phyloP scores from a whole-genome alignment of 1,139 yeast genomes.

The Nakaseomyces nivariensis region DNA sequence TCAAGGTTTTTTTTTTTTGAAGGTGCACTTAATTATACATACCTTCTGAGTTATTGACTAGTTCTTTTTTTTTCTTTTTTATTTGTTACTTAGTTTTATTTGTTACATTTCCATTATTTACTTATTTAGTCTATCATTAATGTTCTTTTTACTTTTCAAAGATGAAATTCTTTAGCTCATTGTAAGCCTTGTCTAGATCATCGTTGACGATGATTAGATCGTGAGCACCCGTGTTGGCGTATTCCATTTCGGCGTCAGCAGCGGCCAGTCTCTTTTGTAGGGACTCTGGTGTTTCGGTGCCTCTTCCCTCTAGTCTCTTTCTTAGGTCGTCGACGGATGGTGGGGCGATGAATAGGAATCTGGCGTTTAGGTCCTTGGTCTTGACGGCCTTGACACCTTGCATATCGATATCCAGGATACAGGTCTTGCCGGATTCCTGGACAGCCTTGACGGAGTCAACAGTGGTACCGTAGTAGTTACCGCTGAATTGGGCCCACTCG shows the following conservation, averaged over 20 bases:
- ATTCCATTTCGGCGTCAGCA: constrained; percentile 81
- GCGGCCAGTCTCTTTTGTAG: constrained; percentile 74
- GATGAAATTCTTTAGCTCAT: constrained; percentile 67
- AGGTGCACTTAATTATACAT: too few relatives aligned
- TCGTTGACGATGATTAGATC: constrained; percentile 85
- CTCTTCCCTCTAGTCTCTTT: constrained; percentile 72
- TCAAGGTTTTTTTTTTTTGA: too few relatives aligned
- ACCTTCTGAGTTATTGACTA: too few relatives aligned
- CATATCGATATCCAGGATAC: constrained; percentile 95
- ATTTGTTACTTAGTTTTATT: too few relatives aligned
- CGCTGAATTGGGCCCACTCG: constrained; percentile 97
- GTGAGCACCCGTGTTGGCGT: constrained; percentile 83
- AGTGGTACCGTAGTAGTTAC: constrained; percentile 93
- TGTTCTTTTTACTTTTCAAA: constrained; percentile 29
- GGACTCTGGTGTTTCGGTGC: constrained; percentile 87
- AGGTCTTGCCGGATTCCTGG: constrained; percentile 50
- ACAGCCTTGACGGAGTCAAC: constrained; percentile 64
- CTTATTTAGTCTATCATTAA: too few relatives aligned
- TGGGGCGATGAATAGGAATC: constrained; percentile 81
- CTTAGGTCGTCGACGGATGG: constrained; percentile 76
- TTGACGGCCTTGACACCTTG: constrained; percentile 95
- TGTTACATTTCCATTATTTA: too few relatives aligned
- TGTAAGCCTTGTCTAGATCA: constrained; percentile 80
- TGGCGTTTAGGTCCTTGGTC: constrained; percentile 59
- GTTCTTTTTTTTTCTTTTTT: too few relatives aligned